Base-by-base conservation (phyloP, 139 green algal genomes). In the Haematococcus lacustris region DNA sequence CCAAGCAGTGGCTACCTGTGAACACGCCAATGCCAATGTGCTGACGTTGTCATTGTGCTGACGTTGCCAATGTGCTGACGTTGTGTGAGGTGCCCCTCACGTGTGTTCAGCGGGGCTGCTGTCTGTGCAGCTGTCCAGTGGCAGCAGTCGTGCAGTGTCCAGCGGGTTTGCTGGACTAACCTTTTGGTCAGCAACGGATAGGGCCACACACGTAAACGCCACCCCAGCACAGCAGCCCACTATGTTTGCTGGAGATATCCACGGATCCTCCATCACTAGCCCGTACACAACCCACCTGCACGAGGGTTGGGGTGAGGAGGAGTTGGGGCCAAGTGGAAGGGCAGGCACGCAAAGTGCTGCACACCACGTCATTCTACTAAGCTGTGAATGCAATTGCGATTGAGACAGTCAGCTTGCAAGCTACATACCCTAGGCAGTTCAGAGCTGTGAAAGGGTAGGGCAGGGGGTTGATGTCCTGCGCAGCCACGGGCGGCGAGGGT, bases 371-470 rank as follows among this genome's bases (percentile, higher is more conserved):
- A n/a, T n/a, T n/a, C n/a, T n/a, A n/a, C n/a, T n/a, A n/a, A n/a
- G n/a, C n/a, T n/a, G n/a, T n/a, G 17, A 35, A 35, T 37, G 30
- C 32, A 17, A 35, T 67, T 13, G 21, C 32, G 9, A 25, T 25
- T 40, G 60, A 13, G 60, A 25, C n/a, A 35, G 60, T 25, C 32
- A 37, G 60, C 32, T 35, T 67, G n/a, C 47, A 57, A 17, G 47
- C 13, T 17, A 57, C 47, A 9, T 57, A 64, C 23, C 68, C 74
- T 3, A 43, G 6, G 37, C 25, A 53, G 72, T 82, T 82, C 7
- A 82, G 26, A 2, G 5, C 51, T 1, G 77, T 82, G 40, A 82
- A 60, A 0, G 77, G 77, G 72, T 82, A 82, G 1, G 77, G 77
- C 26, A 82, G 61, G 0, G 72, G 72, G 62, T 82, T 82, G 50